Percentiles rank a stretch among this genome's conserved stretches.
Conservation (phyloP, 805 yeast species). For the Metschnikowia hibisci region DNA sequence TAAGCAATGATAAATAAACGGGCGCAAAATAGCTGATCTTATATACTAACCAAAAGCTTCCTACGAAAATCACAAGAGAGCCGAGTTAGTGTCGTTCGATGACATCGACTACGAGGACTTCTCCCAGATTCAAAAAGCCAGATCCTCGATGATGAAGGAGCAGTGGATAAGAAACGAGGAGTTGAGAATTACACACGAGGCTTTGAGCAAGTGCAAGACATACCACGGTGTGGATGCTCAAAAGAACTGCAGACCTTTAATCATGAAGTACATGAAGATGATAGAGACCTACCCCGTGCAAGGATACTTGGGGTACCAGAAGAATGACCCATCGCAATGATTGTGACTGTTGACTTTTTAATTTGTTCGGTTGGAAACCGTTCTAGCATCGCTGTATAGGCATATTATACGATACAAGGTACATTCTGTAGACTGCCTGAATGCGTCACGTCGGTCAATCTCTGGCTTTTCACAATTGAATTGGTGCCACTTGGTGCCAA, state of each 20-base stretch:
- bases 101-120: slow-evolving; percentile 72
- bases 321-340: slow-evolving; percentile 77
- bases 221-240: slow-evolving; percentile 45
- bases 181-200: slow-evolving; percentile 64
- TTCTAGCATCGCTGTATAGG: slow-evolving; percentile 13
- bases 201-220: slow-evolving; percentile 74
- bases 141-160: slow-evolving; percentile 72
- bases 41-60: slow-evolving; percentile 19
- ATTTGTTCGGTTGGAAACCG: slow-evolving; percentile 7
- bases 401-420: slow-evolving; percentile 9
- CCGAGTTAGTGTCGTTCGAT: slow-evolving; percentile 78
- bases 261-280: slow-evolving; percentile 74
- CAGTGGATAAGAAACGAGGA: slow-evolving; percentile 73
- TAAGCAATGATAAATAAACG: neutral
- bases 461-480: no score
- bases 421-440: neutral
- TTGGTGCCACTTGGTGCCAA: no score
- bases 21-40: no score
- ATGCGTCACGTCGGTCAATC: no score
- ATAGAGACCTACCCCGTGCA: slow-evolving; percentile 62
- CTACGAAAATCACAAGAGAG: slow-evolving; percentile 46
- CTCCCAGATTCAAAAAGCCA: slow-evolving; percentile 63
- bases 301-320: slow-evolving; percentile 82
- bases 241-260: slow-evolving; percentile 77
- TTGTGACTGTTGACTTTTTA: slow-evolving; percentile 18